phyloP scores from a whole-genome alignment of 1,284 basidiomycete species.

The Rhodotorula glutinis region DNA sequence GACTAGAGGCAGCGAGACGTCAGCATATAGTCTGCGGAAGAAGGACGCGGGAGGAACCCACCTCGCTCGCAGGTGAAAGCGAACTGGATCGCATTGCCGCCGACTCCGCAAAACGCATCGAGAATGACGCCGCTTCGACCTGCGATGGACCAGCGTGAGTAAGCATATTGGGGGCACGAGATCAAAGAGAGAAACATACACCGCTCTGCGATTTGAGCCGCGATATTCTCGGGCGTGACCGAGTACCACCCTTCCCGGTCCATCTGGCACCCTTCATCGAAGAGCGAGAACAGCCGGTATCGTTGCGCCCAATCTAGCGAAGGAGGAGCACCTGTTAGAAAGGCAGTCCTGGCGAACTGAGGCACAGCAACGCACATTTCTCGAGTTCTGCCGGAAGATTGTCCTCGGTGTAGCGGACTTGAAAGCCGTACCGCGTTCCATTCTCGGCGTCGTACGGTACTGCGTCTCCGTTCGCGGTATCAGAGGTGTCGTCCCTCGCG shows the following conservation, averaged over 20 bases:
- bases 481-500: constrained; percentile 3
- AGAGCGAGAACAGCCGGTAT: constrained; percentile 72
- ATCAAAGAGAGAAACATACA: constrained; percentile 67
- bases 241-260: constrained; percentile 83
- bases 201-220: constrained; percentile 83
- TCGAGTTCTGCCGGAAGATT: constrained; percentile 31
- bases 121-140: constrained; percentile 56
- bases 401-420: constrained; percentile 19
- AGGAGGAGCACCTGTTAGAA: no score
- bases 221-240: constrained; percentile 89
- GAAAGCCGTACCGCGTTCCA: constrained; percentile 17
- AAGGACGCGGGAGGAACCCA: constrained; percentile 16
- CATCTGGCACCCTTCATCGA: constrained; percentile 59
- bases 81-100: constrained; percentile 96
- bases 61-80: constrained; percentile 82
- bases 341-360: no score
- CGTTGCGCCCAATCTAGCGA: constrained; percentile 90
- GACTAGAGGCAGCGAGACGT: constrained; percentile 55
- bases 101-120: constrained; percentile 96
- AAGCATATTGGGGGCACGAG: no score
- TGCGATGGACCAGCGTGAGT: constrained; percentile 2
- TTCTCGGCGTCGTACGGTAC: constrained; percentile 6
- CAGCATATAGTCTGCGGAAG: neutral
- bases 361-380: constrained; percentile 40
- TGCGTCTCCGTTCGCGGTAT: neutral